A percentile compares a stretch with the other conserved stretches of the same genome.
These are phyloP conservation scores for Arthrobotrys conoides DNA, from an alignment of 2,329 filamentous ascomycete genomes.

Conservation along the genomic window DNA sequence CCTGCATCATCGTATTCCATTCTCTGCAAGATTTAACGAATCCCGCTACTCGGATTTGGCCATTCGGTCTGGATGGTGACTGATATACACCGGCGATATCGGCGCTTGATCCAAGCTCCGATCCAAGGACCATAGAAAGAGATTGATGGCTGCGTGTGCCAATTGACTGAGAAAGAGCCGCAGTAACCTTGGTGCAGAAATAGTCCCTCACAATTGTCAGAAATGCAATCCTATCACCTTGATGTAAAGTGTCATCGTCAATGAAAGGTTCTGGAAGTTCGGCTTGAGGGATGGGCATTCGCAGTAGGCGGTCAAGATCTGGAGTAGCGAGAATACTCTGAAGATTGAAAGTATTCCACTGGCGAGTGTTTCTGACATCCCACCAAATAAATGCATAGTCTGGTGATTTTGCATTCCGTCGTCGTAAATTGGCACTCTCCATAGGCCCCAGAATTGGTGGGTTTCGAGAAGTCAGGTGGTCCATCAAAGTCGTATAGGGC, in stretches of 20 bases:
- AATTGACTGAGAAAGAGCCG: conserved; percentile 52
- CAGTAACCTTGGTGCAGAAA: conserved; percentile 55
- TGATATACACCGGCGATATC: conserved; percentile 57
- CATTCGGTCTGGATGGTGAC: conserved; percentile 49
- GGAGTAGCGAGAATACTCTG: conserved; percentile 54
- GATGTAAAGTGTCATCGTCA: conserved; percentile 50
- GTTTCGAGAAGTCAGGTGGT: conserved; percentile 49
- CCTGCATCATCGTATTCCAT: conserved; percentile 60
- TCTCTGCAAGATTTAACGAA: conserved; percentile 60
- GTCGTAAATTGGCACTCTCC: conserved; percentile 58
- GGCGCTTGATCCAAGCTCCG: conserved; percentile 53
- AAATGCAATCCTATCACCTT: conserved; percentile 50
- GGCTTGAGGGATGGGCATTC: conserved; percentile 56
- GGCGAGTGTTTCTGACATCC: conserved; percentile 58
- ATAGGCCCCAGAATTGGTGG: conserved; percentile 51
- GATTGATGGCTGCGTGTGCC: conserved; percentile 52
- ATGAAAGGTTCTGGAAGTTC: conserved; percentile 51
- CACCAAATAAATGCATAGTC: conserved; percentile 60
- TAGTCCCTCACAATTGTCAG: conserved; percentile 54
- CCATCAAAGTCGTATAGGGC: conserved; percentile 52
- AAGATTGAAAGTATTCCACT: conserved; percentile 55
- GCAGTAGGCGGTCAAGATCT: conserved; percentile 49
- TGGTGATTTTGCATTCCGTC: conserved; percentile 56
- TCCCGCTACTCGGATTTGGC: conserved; percentile 54
- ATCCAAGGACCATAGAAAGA: conserved; percentile 52